Conservation (phyloP, 306 rosid species). For the Inga oerstediana region DNA sequence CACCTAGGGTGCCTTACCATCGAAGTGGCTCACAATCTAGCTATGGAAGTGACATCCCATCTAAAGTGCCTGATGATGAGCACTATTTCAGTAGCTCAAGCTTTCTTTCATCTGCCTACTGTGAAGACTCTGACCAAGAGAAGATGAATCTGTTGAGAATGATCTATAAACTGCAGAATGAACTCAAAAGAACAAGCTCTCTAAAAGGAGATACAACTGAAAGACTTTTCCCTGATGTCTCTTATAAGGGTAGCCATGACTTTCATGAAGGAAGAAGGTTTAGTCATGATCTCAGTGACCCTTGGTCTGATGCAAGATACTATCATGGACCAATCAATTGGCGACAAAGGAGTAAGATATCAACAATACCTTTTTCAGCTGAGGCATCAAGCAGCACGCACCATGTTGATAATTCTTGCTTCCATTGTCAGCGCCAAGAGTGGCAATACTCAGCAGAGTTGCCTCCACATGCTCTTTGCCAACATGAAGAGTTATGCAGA, state of each 20-base stretch:
- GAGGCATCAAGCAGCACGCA: slow-evolving; percentile 61
- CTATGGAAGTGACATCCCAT: slow-evolving; percentile 47
- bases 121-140: slow-evolving; percentile 52
- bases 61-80: slow-evolving; percentile 43
- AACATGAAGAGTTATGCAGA: slow-evolving; percentile 36
- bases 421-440: slow-evolving; percentile 45
- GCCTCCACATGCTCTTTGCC: slow-evolving; percentile 43
- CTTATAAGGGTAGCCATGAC: slow-evolving; percentile 46
- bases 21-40: slow-evolving; percentile 38
- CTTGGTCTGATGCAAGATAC: slow-evolving; percentile 47
- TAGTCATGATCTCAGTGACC: slow-evolving; percentile 46
- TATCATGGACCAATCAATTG: slow-evolving; percentile 35
- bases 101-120: slow-evolving; percentile 44
- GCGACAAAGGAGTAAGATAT: slow-evolving; percentile 43
- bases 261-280: slow-evolving; percentile 43
- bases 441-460: slow-evolving; percentile 52
- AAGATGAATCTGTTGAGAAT: slow-evolving; percentile 64
- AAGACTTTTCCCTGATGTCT: slow-evolving; percentile 39
- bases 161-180: slow-evolving; percentile 64
- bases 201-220: slow-evolving; percentile 41
- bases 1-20: slow-evolving; percentile 43
- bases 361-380: slow-evolving; percentile 65
- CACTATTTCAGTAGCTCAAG: slow-evolving; percentile 43
- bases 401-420: slow-evolving; percentile 51
- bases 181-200: slow-evolving; percentile 50